These are phyloP conservation scores for Zea mays DNA, from an alignment of 176 grass and related monocot genomes.

Conservation along the genomic window Zm-B73-REFERENCE-NAM-5.0 NC_050104.1:154085001-154085500, in stretches of 20 bases:
- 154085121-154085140: neutral
- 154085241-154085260: slow-evolving; percentile 57
- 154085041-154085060: neutral
- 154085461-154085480: neutral
- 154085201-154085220: slow-evolving; percentile 31
- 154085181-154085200: slow-evolving; percentile 34
- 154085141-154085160: slow-evolving; percentile 17
- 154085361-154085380: slow-evolving; percentile 32
- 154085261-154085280: slow-evolving; percentile 33
- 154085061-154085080: neutral
- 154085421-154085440: slow-evolving; percentile 14
- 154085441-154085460: neutral
- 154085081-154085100: neutral
- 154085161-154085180: slow-evolving; percentile 58
- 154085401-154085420: slow-evolving; percentile 7
- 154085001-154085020: slow-evolving; percentile 10
- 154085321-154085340: neutral
- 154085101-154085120: neutral
- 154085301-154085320: slow-evolving; percentile 34
- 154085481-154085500: slow-evolving; percentile 1
- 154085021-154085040: slow-evolving; percentile 3
- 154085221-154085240: slow-evolving; percentile 47
- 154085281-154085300: slow-evolving; percentile 33
- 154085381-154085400: slow-evolving; percentile 38
- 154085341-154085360: slow-evolving; percentile 26